phyloP scores from a whole-genome alignment of 495 filamentous ascomycete species.

The Aspergillus nanangensis region DNA sequence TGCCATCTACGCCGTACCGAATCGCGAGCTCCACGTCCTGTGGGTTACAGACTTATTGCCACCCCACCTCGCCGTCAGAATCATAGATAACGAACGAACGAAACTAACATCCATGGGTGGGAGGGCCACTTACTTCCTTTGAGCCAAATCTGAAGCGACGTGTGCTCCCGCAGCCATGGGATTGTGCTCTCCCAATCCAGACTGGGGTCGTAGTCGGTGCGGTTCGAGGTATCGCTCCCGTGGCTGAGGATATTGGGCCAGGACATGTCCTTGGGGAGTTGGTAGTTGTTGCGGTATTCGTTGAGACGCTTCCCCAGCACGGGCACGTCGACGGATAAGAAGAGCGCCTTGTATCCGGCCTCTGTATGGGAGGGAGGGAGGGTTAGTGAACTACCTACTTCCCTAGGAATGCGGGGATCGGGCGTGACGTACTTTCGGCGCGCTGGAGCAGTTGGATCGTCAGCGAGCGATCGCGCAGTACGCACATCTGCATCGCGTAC shows the following conservation, averaged over 20 bases:
- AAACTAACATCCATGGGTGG: too few relatives aligned
- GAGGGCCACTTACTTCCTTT: too few relatives aligned
- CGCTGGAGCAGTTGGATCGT: constrained; percentile 82
- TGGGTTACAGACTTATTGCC: constrained; percentile 50
- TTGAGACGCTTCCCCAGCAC: constrained; percentile 53
- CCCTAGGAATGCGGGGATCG: too few relatives aligned
- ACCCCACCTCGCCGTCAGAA: too few relatives aligned
- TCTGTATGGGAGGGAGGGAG: constrained; percentile 20
- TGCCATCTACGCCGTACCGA: constrained; percentile 48
- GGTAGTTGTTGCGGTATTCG: constrained; percentile 51
- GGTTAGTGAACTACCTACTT: constrained; percentile 20
- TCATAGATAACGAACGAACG: constrained; percentile 15
- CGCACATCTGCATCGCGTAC: constrained; percentile 75
- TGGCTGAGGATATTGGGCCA: constrained; percentile 52
- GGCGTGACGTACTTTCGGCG: constrained; percentile 64
- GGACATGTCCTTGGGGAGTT: constrained; percentile 46
- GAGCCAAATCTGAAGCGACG: too few relatives aligned
- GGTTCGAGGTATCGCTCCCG: neutral
- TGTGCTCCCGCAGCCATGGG: too few relatives aligned
- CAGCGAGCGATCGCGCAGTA: constrained; percentile 83
- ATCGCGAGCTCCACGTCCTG: constrained; percentile 48
- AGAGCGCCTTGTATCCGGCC: constrained; percentile 76
- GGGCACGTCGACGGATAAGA: constrained; percentile 62
- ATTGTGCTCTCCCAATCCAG: too few relatives aligned
- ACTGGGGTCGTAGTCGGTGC: too few relatives aligned